A percentile compares a stretch with the other conserved stretches of the same genome.
These are phyloP conservation scores for Phytomonas sp. DNA, from an alignment of 208 protist species.

Conservation along the genomic window DNA sequence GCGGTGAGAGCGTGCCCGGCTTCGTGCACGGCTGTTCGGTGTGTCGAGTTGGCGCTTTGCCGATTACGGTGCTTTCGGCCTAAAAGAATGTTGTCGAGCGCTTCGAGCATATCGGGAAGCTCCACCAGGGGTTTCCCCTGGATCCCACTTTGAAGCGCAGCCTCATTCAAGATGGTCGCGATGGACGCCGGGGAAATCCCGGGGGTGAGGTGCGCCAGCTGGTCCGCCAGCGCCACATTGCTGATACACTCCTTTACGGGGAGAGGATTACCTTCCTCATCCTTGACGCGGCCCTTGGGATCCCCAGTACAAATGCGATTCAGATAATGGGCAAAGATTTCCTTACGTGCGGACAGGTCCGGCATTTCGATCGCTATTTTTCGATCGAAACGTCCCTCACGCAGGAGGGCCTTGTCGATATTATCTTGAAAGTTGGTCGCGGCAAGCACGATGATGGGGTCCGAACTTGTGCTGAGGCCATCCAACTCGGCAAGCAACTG, in stretches of 20 bases:
- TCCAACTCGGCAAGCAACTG: conserved; percentile 95
- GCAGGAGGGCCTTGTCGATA: conserved; percentile 89
- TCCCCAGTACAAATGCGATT: conserved; percentile 69
- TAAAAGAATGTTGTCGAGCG: conserved; percentile 80
- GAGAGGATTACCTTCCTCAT: conserved; percentile 52
- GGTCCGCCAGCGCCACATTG: conserved; percentile 25
- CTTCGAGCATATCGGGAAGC: conserved; percentile 56
- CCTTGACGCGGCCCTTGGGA: conserved; percentile 44
- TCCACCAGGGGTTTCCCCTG: conserved; percentile 68
- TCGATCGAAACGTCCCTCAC: conserved; percentile 86
- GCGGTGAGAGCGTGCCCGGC: conserved; percentile 59
- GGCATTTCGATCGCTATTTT: conserved; percentile 86
- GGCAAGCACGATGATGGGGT: conserved; percentile 93
- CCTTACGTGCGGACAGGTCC: conserved; percentile 58
- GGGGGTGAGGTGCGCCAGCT: conserved; percentile 80
- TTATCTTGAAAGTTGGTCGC: conserved; percentile 96
- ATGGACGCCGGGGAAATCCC: conserved; percentile 93
- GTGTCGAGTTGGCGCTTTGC: conserved; percentile 42
- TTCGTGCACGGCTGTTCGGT: conserved; percentile 74
- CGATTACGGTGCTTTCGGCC: conserved; percentile 77
- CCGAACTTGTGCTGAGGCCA: conserved; percentile 79
- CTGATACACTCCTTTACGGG: conserved; percentile 38
- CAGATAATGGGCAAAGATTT: conserved; percentile 87
- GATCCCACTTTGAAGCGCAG: conserved; percentile 84
- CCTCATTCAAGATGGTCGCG: conserved; percentile 96